Conservation (phyloP, 331 rosid species). For the Malus hybrid region DNA sequence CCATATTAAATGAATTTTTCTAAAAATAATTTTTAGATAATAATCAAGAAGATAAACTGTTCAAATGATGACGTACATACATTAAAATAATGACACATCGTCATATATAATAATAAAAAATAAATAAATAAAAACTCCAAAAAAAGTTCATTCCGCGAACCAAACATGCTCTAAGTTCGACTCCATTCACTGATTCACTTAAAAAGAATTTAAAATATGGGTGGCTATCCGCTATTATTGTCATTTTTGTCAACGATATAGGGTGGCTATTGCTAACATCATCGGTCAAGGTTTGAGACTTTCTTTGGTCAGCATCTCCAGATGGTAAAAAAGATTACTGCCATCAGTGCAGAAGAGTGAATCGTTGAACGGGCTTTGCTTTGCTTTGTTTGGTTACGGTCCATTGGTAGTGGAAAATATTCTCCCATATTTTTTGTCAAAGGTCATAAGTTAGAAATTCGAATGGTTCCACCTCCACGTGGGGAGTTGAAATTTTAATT, state of each 20-base stretch:
- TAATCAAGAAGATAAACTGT: too few species aligned
- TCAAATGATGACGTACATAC: not conserved
- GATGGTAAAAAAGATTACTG: not conserved
- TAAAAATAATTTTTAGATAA: too few species aligned
- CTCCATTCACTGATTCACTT: not conserved
- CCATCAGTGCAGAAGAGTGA: not conserved
- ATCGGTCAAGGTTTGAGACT: not conserved
- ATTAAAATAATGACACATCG: too few species aligned
- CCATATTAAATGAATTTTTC: too few species aligned
- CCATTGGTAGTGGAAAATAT: not conserved
- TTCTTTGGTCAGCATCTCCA: constrained; percentile 2
- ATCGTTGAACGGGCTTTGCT: not conserved
- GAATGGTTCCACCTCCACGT: not conserved
- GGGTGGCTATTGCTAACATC: constrained; percentile 1
- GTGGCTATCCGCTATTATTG: not conserved
- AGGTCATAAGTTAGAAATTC: not conserved
- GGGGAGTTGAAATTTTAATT: not conserved
- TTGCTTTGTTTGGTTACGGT: not conserved
- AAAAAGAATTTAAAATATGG: not conserved
- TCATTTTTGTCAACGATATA: not conserved
- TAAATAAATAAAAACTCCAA: too few species aligned
- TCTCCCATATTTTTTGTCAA: constrained; percentile 5
- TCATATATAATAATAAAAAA: too few species aligned
- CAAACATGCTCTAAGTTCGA: not conserved
- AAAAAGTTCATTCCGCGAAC: too few species aligned